These are phyloP conservation scores for Aureobasidium pullulans DNA, from an alignment of 2,329 filamentous ascomycete species.

Conservation along the genomic window DNA sequence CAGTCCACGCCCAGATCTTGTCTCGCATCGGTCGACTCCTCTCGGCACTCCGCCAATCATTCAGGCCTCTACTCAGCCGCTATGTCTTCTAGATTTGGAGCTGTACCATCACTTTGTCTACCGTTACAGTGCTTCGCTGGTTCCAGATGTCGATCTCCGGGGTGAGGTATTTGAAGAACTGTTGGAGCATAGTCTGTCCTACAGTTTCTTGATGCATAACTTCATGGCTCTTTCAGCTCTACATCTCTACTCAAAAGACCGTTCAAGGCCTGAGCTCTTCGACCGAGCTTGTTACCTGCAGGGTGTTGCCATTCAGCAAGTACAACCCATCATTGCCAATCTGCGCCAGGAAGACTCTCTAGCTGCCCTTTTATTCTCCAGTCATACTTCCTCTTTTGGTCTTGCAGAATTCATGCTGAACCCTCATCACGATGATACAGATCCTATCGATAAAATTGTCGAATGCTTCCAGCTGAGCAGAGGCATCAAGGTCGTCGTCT, in stretches of 20 bases:
- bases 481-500: conserved; percentile 6
- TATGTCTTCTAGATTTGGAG: conserved; percentile 5
- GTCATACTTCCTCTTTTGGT: conserved; percentile 14
- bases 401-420: conserved; percentile 12
- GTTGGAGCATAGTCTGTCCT: not conserved
- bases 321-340: conserved; percentile 10
- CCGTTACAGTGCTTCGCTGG: not conserved
- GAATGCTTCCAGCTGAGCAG: conserved; percentile 9
- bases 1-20: not conserved
- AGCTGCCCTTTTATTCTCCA: conserved; percentile 15
- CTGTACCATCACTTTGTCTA: conserved; percentile 8
- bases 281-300: conserved; percentile 15
- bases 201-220: conserved; percentile 16
- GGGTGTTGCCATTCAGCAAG: conserved; percentile 14
- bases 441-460: conserved; percentile 12
- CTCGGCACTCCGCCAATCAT: not conserved
- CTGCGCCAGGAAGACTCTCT: conserved; percentile 12
- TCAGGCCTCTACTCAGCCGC: not conserved
- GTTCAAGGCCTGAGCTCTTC: conserved; percentile 9
- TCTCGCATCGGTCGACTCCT: not conserved
- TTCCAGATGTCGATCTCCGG: not conserved
- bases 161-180: not conserved
- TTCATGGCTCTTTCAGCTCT: conserved; percentile 20
- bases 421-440: conserved; percentile 1
- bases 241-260: conserved; percentile 13